These are phyloP conservation scores for Colletotrichum neosansevieriae DNA, from an alignment of 2,329 filamentous ascomycete genomes.

Conservation along the genomic window DNA sequence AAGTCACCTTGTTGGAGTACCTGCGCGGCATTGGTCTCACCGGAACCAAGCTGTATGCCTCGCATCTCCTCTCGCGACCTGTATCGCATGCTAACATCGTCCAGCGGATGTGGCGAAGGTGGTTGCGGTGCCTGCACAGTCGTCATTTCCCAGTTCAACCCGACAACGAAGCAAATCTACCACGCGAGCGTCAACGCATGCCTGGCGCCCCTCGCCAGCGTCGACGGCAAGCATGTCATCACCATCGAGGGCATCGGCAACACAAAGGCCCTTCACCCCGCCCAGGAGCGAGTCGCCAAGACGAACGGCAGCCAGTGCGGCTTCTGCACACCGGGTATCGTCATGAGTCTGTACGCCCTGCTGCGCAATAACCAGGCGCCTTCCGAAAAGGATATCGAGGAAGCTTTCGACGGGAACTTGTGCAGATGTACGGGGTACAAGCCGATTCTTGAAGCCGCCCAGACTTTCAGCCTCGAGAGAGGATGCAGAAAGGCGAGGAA, in stretches of 20 bases:
- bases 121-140: constrained; percentile 97
- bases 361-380: constrained; percentile 86
- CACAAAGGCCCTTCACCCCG: constrained; percentile 86
- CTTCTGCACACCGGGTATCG: constrained; percentile 97
- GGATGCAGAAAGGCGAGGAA: constrained; percentile 62
- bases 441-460: constrained; percentile 92
- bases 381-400: constrained; percentile 86
- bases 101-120: constrained; percentile 89
- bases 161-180: constrained; percentile 91
- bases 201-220: constrained; percentile 88
- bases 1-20: constrained; percentile 93
- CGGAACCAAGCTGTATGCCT: constrained; percentile 83
- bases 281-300: constrained; percentile 91
- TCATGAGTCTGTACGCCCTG: constrained; percentile 96
- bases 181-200: constrained; percentile 98
- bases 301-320: constrained; percentile 92
- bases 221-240: constrained; percentile 98
- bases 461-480: constrained; percentile 78
- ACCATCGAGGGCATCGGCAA: constrained; percentile 97
- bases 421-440: constrained; percentile 96
- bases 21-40: constrained; percentile 92
- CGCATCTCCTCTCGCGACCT: neutral
- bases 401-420: constrained; percentile 96
- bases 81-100: constrained; percentile 1
- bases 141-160: constrained; percentile 93